Evolutionary conservation across 352 stramenopile genomes (phyloP), one percentile per base, ranked within the genome.

Genomic region (Pythium brachiatum): DNA sequence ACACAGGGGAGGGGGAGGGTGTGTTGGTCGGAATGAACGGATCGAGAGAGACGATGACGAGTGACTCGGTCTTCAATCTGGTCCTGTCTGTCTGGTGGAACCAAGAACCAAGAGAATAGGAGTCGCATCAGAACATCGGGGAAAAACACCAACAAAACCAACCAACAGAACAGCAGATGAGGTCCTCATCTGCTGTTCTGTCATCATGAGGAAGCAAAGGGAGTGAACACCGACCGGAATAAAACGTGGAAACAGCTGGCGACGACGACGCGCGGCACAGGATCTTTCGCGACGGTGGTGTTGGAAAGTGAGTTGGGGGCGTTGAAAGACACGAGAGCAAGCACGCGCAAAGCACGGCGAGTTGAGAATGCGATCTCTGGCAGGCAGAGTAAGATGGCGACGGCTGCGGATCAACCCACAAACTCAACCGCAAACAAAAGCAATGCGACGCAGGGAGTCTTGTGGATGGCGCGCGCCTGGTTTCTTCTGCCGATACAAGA

Each of bases 211-310:
- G 38, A n/a, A 23, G 38, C 3, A 15, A 12, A 25, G 16, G 29
- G 38, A 50, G 27, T 60, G 61, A 55, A 55, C 25, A 55, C 48
- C 41, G 41, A 48, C 41, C 41, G 38, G 39, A 53, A 44, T 60
- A 48, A 66, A 56, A 54, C 60, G n/a, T 21, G 41, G 43, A 66
- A 66, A 60, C 60, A 66, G 60, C 60, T 66, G 60, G 51, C 18
- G 41, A 18, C 60, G 52, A 60, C 60, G 60, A 66, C 50, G 41
- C 41, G 41, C 38, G n/a, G 25, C 46, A 34, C 60, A 25, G 60
- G 60, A 66, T 66, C 60, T 66, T 66, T 66, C 60, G 32, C 41
- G 51, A 15, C 16, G 16, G 41, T 27, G 41, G 41, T 44, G 31
- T 6, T 12, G 31, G 11, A 36, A 18, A 21, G 36, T 15, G 16